Evolutionary conservation across 2,329 filamentous ascomycete species (phyloP).

Genomic region (Chaetomium sp.): DNA sequence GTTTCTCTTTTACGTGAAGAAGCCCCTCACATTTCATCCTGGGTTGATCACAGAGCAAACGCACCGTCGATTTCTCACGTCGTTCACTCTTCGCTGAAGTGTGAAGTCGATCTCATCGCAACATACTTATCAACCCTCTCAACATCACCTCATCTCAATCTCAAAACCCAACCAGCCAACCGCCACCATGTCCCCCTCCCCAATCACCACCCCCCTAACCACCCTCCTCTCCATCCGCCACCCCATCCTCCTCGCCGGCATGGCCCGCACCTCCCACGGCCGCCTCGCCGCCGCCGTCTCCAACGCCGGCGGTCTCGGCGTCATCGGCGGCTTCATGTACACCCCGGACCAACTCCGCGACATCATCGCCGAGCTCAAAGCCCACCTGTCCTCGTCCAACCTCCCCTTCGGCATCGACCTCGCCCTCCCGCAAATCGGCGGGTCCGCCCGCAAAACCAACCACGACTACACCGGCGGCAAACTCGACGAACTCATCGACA

Average conservation of each 20-base stretch:
- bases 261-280: conserved; percentile 79
- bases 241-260: conserved; percentile 86
- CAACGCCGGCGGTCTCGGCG: conserved; percentile 79
- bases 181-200: conserved; percentile 35
- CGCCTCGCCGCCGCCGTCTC: conserved; percentile 78
- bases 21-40: too few species aligned
- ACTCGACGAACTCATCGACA: conserved; percentile 79
- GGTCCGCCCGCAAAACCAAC: conserved; percentile 78
- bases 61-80: too few species aligned
- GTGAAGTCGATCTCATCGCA: too few species aligned
- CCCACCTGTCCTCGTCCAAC: conserved; percentile 55
- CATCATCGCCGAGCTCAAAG: conserved; percentile 83
- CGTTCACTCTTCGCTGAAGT: too few species aligned
- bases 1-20: neutral
- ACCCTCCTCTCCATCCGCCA: conserved; percentile 75
- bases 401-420: conserved; percentile 89
- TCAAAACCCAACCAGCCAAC: neutral
- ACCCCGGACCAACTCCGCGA: conserved; percentile 66
- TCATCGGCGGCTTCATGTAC: conserved; percentile 66
- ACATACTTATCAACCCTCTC: too few species aligned
- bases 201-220: conserved; percentile 72
- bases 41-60: too few species aligned
- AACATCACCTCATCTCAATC: neutral
- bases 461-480: conserved; percentile 92
- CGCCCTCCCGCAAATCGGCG: conserved; percentile 83